Base-by-base conservation (phyloP, 2,329 filamentous ascomycete species). In the Pseudonectria foliicola region DNA sequence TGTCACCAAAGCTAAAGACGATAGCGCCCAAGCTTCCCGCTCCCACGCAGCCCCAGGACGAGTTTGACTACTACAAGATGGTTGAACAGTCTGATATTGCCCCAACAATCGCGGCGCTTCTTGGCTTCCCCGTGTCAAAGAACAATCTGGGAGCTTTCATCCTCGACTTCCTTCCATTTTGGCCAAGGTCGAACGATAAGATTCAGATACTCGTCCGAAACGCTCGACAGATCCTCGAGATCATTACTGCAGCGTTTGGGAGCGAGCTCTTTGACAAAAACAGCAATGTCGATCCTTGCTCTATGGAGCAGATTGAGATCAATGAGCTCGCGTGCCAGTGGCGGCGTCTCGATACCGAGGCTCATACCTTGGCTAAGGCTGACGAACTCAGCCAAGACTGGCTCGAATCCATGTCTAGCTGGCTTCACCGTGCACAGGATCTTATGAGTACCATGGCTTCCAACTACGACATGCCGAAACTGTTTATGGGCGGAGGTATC, bases 31-130 rank as follows among this genome's bases (percentile, higher is more conserved):
- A 46, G 8, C 48, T 60, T 3, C 38, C 58, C 25, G 64, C 67
- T 26, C 88, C 89, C 1, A 63, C 75, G 4, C 59, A 68, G 10
- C 73, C 77, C 6, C 67, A 67, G 25, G 71, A 78, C 13, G 80
- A 92, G 42, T 94, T 94, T 46, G 75, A 84, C 40, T 96, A 85
- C 55, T 96, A 96, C 57, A 71, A 68, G 23, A 77, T 69, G 35
- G 77, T 96, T n/a, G 85, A 96, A 55, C 92, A 98, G 63, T 94
- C 88, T 2, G 93, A 98, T 59, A 74, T 98, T 39, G 87, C 86
- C 0, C 89, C 92, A 2, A 95, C 90, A 0, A 67, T 98, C 14
- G 88, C 85, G 10, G 87, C 82, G 1, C 66, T 98, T 21, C 70
- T 98, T 29, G 89, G 89, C 0, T 82, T 98, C 45, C 90, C 92